A percentile compares a stretch with the other conserved stretches of the same genome.
Conservation (phyloP, 1,284 basidiomycete species). For the Ganoderma sinense region DNA sequence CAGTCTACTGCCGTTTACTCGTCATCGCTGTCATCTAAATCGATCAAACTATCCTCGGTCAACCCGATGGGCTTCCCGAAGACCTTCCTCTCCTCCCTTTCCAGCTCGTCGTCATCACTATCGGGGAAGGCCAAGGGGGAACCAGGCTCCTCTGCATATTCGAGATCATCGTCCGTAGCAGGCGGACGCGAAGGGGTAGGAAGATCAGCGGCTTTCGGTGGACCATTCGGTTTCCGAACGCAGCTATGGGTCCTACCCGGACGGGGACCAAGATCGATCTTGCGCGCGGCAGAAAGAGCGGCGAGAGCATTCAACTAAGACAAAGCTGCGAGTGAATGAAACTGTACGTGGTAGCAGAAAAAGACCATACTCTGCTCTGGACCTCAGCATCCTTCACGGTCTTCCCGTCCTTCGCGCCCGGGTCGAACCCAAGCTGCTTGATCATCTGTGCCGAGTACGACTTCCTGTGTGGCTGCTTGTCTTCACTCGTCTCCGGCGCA, state of each 20-base stretch:
- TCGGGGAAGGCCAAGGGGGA: slow-evolving; percentile 27
- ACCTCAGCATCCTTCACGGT: slow-evolving; percentile 47
- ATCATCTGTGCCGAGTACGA: slow-evolving; percentile 71
- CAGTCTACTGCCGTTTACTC: slow-evolving; percentile 17
- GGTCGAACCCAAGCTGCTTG: slow-evolving; percentile 78
- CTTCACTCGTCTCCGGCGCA: slow-evolving; percentile 7
- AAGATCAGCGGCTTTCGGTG: background rate
- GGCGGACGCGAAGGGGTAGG: background rate
- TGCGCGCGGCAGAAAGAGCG: slow-evolving; percentile 53
- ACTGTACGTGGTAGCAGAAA: slow-evolving; percentile 4
- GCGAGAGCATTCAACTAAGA: slow-evolving; percentile 60
- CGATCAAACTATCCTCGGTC: slow-evolving; percentile 29
- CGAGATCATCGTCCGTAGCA: slow-evolving; percentile 21
- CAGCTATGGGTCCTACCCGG: slow-evolving; percentile 54
- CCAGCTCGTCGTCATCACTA: slow-evolving; percentile 33
- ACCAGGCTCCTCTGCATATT: slow-evolving; percentile 21
- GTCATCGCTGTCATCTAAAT: slow-evolving; percentile 40
- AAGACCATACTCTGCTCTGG: slow-evolving; percentile 59
- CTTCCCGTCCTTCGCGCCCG: slow-evolving; percentile 60
- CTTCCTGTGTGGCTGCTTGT: slow-evolving; percentile 43
- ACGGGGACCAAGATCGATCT: slow-evolving; percentile 59
- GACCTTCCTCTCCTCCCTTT: slow-evolving; percentile 25
- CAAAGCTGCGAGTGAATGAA: background rate
- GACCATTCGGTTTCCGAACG: slow-evolving; percentile 31
- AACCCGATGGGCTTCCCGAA: slow-evolving; percentile 30